phyloP scores from a whole-genome alignment of 2,329 filamentous ascomycete species.

The Calycina marina region DNA sequence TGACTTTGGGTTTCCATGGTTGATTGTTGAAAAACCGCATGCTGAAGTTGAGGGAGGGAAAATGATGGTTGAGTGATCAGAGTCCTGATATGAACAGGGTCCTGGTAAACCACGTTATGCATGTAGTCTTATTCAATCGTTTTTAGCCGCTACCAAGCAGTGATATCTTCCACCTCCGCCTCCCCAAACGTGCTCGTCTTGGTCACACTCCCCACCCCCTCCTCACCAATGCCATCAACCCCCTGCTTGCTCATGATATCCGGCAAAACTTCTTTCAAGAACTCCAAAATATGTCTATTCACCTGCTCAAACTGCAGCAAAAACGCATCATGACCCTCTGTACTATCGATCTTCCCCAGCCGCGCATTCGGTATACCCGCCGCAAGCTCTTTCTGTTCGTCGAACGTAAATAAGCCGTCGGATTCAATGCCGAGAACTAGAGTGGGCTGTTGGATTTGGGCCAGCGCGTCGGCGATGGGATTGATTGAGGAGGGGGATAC shows the following conservation, averaged over 20 bases:
- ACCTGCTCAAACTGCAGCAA: constrained; percentile 95
- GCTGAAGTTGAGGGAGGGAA: too few species aligned
- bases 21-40: too few species aligned
- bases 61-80: too few species aligned
- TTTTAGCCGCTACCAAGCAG: constrained; percentile 58
- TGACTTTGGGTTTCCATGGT: too few species aligned
- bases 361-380: constrained; percentile 62
- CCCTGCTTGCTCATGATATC: constrained; percentile 68
- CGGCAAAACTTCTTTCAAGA: constrained; percentile 68
- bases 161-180: constrained; percentile 91
- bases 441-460: constrained; percentile 73
- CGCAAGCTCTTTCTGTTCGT: constrained; percentile 87
- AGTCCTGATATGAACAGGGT: too few species aligned
- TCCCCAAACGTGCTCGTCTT: constrained; percentile 92
- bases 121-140: too few species aligned
- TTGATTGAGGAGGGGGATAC: constrained; percentile 25
- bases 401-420: constrained; percentile 92
- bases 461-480: constrained; percentile 56
- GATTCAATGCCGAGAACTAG: constrained; percentile 89
- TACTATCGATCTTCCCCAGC: constrained; percentile 78
- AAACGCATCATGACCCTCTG: constrained; percentile 94
- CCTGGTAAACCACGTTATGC: too few species aligned
- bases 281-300: constrained; percentile 72
- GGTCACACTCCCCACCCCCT: constrained; percentile 46
- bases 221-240: constrained; percentile 26